Conservation (phyloP, 1,139 yeast species). For the Candida tunisiensis region DNA sequence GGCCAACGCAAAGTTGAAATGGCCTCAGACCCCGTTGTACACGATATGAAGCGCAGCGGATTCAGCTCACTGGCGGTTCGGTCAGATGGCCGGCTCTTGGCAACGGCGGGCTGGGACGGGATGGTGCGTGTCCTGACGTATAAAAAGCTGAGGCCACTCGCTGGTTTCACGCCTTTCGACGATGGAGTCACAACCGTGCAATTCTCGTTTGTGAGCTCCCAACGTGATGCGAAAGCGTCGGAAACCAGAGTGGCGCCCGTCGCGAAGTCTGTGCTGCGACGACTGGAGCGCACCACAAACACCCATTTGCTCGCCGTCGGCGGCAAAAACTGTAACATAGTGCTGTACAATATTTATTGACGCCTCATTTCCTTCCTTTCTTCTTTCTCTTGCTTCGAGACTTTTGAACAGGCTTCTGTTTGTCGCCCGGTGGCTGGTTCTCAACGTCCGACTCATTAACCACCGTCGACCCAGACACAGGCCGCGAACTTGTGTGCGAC, state of each 20-base stretch:
- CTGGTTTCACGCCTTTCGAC: conserved; percentile 14
- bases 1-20: too few relatives aligned
- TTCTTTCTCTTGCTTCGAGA: too few relatives aligned
- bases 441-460: too few relatives aligned
- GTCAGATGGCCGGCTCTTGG: conserved; percentile 14
- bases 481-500: too few relatives aligned
- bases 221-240: neutral
- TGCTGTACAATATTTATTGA: conserved; percentile 8
- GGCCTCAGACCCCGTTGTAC: conserved; percentile 1
- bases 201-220: conserved; percentile 6
- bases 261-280: conserved; percentile 3
- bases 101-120: conserved; percentile 26
- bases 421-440: too few relatives aligned
- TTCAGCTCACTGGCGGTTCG: conserved; percentile 13
- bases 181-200: conserved; percentile 13
- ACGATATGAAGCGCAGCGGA: conserved; percentile 15
- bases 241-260: conserved; percentile 2
- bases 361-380: too few relatives aligned
- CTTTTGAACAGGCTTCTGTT: too few relatives aligned
- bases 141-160: conserved; percentile 11
- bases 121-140: conserved; percentile 16
- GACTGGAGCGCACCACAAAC: conserved; percentile 1
- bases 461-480: too few relatives aligned
- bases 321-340: conserved; percentile 22
- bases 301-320: conserved; percentile 20